Base-by-base conservation (phyloP, 176 grass and related monocot species). In the Alopecurus myosuroides region DNA sequence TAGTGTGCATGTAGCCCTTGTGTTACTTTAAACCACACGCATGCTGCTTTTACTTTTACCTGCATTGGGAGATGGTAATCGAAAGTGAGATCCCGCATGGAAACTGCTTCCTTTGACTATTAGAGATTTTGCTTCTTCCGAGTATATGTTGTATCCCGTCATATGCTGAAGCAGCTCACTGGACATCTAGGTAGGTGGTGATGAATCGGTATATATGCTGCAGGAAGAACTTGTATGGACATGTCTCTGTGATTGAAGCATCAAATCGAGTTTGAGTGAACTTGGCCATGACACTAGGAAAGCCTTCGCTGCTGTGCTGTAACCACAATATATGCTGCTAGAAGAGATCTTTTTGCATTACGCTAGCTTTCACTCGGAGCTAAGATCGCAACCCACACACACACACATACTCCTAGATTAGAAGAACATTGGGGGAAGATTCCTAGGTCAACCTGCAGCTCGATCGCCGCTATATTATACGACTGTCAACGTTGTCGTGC, bases 21-120 rank as follows among this genome's bases (percentile, higher is more conserved):
- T 55, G 56, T 46, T 53, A 13, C 13, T 80, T 46, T 80, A 85
- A 66, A 35, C 40, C 23, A 19, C 23, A 22, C 53, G 61, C 64
- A 11, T 41, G 74, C 40, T 30, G 37, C 57, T 74, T 86, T 83
- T 64, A 66, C 35, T 86, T 82, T 82, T 67, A 74, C 66, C 64
- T 18, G 36, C 46, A 66, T 79, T 67, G 80, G 84, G 55, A 84
- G 48, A 67, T 17, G 88, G 74, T 79, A n/a, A 84, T 57, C 56
- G 28, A 86, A 65, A 58, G 58, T 79, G 74, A 86, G 88, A 87
- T 87, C 84, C 86, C 37, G 48, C 84, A 87, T 90, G 80, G 84
- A 79, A 79, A 90, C 49, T 90, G 80, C 84, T 90, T 87, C 84
- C 88, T 87, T 90, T 87, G 66, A 79, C 74, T 86, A 90, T 67